Evolutionary conservation across 768 basidiomycete species (phyloP).

Genomic region (Zangia roseola): DNA sequence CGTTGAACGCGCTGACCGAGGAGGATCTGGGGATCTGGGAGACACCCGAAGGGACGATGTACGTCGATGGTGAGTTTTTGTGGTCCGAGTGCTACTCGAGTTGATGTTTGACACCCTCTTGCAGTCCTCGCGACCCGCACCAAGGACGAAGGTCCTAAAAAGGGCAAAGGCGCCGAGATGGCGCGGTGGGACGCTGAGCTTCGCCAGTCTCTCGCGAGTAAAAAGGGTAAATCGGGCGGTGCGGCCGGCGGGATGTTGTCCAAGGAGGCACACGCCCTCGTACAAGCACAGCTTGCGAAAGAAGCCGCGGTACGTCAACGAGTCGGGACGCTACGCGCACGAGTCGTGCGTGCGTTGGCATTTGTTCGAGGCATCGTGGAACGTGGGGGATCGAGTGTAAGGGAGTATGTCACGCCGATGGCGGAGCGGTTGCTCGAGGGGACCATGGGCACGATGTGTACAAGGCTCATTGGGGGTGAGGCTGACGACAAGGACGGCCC

Average conservation of each 20-base stretch:
- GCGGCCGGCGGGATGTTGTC: constrained; percentile 57
- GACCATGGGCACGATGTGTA: constrained; percentile 52
- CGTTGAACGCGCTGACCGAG: constrained; percentile 63
- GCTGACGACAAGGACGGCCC: constrained; percentile 28
- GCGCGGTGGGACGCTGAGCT: constrained; percentile 95
- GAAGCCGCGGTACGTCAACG: constrained; percentile 66
- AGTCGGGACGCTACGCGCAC: constrained; percentile 53
- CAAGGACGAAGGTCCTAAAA: constrained; percentile 47
- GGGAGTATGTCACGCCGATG: constrained; percentile 54
- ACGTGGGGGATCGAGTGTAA: constrained; percentile 44
- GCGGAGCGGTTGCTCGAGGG: constrained; percentile 63
- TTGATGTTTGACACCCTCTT: too few species aligned
- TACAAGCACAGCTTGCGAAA: constrained; percentile 79
- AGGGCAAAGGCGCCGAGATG: constrained; percentile 87
- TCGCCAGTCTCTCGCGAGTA: constrained; percentile 78
- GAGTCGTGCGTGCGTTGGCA: constrained; percentile 64
- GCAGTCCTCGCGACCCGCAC: constrained; percentile 67
- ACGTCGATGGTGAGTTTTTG: constrained; percentile 62
- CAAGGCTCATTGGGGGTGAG: constrained; percentile 54
- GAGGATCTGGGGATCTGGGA: constrained; percentile 82
- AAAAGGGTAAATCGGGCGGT: constrained; percentile 54
- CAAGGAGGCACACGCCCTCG: constrained; percentile 82
- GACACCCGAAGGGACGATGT: constrained; percentile 80
- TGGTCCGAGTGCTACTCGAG: not conserved
- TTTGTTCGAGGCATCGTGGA: constrained; percentile 63